Evolutionary conservation across 2,329 filamentous ascomycete genomes (phyloP), one percentile per base, ranked within the genome.

Genomic region (Sclerotinia trifoliorum): DNA sequence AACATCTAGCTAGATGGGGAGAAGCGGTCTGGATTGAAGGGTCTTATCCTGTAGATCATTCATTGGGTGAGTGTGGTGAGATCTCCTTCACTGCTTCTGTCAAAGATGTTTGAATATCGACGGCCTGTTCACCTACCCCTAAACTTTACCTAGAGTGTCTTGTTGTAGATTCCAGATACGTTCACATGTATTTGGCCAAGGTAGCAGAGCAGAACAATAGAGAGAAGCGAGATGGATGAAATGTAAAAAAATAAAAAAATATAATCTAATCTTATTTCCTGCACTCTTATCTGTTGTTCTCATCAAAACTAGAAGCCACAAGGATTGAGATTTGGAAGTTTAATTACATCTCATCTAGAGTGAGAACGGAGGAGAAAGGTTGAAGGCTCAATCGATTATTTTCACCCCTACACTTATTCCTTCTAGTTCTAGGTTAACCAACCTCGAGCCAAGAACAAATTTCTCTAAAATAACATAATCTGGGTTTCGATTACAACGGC

Each of bases 361-460:
- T 32, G 52, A 48, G 29, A 35, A 29, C 19, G 52, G 52, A 55
- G 17, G 52, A 35, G 19, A 39, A 21, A 56, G 29, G 29, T 35
- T n/a, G 19, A 56, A n/a, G 13, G 39, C 13, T 56, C n/a, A 15
- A 35, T 39, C 29, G 3, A 42, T 17, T 42, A 17, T 42, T 56
- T 61, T 29, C 1, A 24, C 24, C 7, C 21, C 35, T 10, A 10
- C 3, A 35, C 29, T 29, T 29, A 29, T 29, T 29, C 2, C 29
- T 29, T 29, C 29, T 29, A 35, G 26, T 62, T 49, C 44, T 21
- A 35, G 35, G 35, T 35, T 10, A 57, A 21, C 39, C 49, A 46
- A 46, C 32, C 13, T 65, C 26, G 15, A 63, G 56, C 65, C 56
- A 63, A 67, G 65, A 55, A 63, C 56, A 63, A 67, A 63, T 67